Percentiles rank a stretch among this genome's conserved stretches.
Conservation (phyloP, 805 yeast genomes). For the Lipomyces spencermartinsiae region DNA sequence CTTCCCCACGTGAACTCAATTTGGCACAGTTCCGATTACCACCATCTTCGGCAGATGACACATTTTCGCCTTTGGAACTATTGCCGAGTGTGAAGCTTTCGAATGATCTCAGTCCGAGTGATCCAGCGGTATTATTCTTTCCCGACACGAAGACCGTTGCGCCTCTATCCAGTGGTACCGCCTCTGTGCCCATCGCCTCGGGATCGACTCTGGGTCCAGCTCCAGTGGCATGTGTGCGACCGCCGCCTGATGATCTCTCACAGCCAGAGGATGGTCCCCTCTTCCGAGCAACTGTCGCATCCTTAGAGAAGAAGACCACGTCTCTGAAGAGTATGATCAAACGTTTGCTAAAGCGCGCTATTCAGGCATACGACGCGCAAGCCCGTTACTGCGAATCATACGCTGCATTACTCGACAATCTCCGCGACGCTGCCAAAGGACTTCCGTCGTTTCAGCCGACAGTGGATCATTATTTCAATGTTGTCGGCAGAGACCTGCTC, state of each 20-base stretch:
- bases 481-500: slow-evolving; percentile 35
- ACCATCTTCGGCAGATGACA: slow-evolving; percentile 1
- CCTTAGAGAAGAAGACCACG: slow-evolving; percentile 49
- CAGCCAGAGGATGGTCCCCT: slow-evolving; percentile 55
- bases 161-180: background rate
- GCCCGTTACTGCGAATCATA: slow-evolving; percentile 24
- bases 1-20: slow-evolving; percentile 17
- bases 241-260: slow-evolving; percentile 35
- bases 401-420: slow-evolving; percentile 42
- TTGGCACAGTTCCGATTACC: slow-evolving; percentile 1
- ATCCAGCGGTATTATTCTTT: background rate
- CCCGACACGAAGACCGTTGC: slow-evolving; percentile 2
- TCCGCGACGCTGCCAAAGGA: slow-evolving; percentile 46
- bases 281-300: slow-evolving; percentile 50
- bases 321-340: slow-evolving; percentile 47
- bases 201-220: background rate
- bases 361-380: slow-evolving; percentile 46
- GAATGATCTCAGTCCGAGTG: slow-evolving; percentile 2
- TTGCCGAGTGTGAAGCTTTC: background rate
- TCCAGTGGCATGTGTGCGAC: slow-evolving; percentile 7
- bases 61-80: background rate
- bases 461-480: slow-evolving; percentile 44
- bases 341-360: slow-evolving; percentile 48
- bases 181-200: background rate
- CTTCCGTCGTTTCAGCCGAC: slow-evolving; percentile 45